Percentiles rank a stretch among this genome's conserved stretches.
These are phyloP conservation scores for Leccinum huronense DNA, from an alignment of 1,284 basidiomycete genomes.

Conservation along the genomic window DNA sequence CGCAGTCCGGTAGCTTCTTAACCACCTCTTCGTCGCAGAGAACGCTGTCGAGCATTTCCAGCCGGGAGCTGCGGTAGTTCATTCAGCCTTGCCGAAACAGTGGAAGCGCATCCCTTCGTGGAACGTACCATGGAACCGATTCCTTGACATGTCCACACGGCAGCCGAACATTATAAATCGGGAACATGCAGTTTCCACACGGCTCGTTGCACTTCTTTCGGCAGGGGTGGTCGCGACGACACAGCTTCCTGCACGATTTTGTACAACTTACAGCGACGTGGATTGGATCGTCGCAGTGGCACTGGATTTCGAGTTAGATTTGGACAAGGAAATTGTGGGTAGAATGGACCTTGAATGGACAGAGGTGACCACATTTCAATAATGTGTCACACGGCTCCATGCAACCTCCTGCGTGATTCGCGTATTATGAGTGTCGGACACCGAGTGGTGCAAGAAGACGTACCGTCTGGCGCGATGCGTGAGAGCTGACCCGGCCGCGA, in stretches of 20 bases:
- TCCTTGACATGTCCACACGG: conserved; percentile 61
- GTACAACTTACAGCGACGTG: conserved; percentile 53
- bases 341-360: conserved; percentile 52
- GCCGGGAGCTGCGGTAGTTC: conserved; percentile 40
- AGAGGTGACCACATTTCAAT: conserved; percentile 69
- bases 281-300: conserved; percentile 62
- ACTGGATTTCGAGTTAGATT: conserved; percentile 40
- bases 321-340: background rate
- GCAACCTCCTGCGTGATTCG: conserved; percentile 54
- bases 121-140: conserved; percentile 53
- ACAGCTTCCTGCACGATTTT: conserved; percentile 53
- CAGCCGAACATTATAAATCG: conserved; percentile 47
- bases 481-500: conserved; percentile 54
- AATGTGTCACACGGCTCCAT: conserved; percentile 52
- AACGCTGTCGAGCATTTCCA: conserved; percentile 46
- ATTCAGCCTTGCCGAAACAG: conserved; percentile 8
- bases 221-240: conserved; percentile 61
- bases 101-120: background rate
- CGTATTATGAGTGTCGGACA: background rate
- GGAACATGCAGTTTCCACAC: conserved; percentile 60
- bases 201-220: conserved; percentile 48
- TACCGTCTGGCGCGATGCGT: conserved; percentile 58
- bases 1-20: conserved; percentile 54
- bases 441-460: background rate
- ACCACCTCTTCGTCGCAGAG: conserved; percentile 45